Base-by-base conservation (phyloP, 2,329 filamentous ascomycete species). In the Cladorrhinum sp. region DNA sequence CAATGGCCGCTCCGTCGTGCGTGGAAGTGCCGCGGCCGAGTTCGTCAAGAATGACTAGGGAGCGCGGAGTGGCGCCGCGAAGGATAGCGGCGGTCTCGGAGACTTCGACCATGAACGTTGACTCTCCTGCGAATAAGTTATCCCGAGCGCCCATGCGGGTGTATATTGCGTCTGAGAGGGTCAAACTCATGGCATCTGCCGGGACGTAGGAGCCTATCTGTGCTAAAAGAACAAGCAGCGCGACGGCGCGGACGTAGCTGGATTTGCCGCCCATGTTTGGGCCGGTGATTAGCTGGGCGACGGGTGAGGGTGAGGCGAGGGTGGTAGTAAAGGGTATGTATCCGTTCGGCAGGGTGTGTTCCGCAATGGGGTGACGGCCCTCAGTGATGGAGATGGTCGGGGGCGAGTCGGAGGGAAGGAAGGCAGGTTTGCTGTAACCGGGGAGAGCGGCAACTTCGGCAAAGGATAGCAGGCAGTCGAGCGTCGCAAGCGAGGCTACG, bases 241-340 rank as follows among this genome's bases (percentile, higher is more conserved):
- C 94, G 50, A 96, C 87, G 66, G 93, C 91, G 57, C 95, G 91
- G 21, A 99, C 94, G 74, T 96, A 99, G 61, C 90, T 95, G n/a
- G 92, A 96, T 73, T 99, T 99, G 60, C 95, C 95, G 69, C 95
- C 95, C 95, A 99, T 99, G 77, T 99, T 99, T 28, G 95, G 95
- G 0, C 95, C 95, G 0, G 95, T 99, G 69, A 99, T 88, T 59
- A 98, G 87, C 67, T 97, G 85, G 2, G 92, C 91, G 5, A 90
- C 83, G 0, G 86, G 84, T 0, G 80, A 72, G 1, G 86, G 82
- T 2, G 86, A 83, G n/a, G 85, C 82, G 52, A 98, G 84, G 1
- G 84, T 77, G 10, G 92, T 89, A 69, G 89, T 86, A 75, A 99
- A 99, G 52, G 95, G 94, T 61, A 99, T 96, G 75, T 98, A 99